phyloP scores from a whole-genome alignment of 345 rosid species.

The Abelmoschus esculentus region DNA sequence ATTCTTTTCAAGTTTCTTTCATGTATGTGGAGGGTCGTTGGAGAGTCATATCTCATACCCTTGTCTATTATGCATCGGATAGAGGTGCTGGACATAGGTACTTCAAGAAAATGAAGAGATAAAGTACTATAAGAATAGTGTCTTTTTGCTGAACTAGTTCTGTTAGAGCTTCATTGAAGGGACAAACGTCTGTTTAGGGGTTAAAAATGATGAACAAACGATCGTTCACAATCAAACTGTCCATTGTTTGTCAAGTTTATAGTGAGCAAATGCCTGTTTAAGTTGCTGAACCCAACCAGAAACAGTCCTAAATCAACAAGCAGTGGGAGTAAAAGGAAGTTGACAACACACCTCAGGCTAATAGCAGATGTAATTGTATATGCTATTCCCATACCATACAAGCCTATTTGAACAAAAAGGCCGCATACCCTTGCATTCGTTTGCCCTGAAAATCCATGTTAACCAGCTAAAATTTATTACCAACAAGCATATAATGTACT shows the following conservation, averaged over 20 bases:
- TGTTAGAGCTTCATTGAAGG: too few species aligned
- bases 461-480: neutral
- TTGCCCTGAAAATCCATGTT: conserved; percentile 26
- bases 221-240: too few species aligned
- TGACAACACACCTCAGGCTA: conserved; percentile 37
- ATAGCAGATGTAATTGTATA: conserved; percentile 40
- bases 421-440: conserved; percentile 29
- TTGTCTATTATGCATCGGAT: neutral
- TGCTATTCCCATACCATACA: conserved; percentile 38
- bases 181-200: too few species aligned
- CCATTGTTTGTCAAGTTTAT: too few species aligned
- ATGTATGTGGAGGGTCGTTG: neutral
- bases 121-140: neutral
- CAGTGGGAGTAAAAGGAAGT: neutral
- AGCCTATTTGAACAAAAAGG: conserved; percentile 26
- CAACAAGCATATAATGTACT: neutral
- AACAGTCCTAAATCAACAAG: neutral
- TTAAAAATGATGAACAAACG: too few species aligned
- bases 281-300: too few species aligned
- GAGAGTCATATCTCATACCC: neutral
- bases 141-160: neutral
- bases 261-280: too few species aligned
- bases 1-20: neutral
- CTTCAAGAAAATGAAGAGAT: neutral
- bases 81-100: neutral